A percentile compares a stretch with the other conserved stretches of the same genome.
phyloP scores from a whole-genome alignment of 495 filamentous ascomycete genomes.

The Barbatosphaeria neglecta region DNA sequence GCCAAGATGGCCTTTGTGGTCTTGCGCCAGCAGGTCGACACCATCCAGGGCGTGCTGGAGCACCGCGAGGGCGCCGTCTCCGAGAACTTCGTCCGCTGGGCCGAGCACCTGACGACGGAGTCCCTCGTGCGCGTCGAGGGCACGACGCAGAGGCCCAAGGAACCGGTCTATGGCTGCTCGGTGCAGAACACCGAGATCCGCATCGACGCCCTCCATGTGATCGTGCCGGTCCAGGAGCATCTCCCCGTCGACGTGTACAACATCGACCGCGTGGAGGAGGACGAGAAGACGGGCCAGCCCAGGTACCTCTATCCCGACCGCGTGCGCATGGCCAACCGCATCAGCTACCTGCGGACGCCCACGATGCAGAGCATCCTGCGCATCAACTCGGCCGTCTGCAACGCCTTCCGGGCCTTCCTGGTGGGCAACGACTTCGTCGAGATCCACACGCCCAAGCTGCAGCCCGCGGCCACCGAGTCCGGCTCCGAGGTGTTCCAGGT shows the following conservation, averaged over 20 bases:
- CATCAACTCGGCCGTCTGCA: slow-evolving; percentile 60
- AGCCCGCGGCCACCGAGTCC: slow-evolving; percentile 82
- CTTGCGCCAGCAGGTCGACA: slow-evolving; percentile 67
- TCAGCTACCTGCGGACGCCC: slow-evolving; percentile 75
- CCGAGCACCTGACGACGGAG: slow-evolving; percentile 65
- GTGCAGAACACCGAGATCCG: slow-evolving; percentile 68
- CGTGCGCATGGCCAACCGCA: slow-evolving; percentile 62
- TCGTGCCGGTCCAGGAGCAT: slow-evolving; percentile 46
- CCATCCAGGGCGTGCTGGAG: slow-evolving; percentile 69
- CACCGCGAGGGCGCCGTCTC: slow-evolving; percentile 43
- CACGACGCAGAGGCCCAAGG: slow-evolving; percentile 58
- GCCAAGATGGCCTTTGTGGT: slow-evolving; percentile 82
- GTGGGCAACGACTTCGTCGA: slow-evolving; percentile 71
- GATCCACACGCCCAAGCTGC: slow-evolving; percentile 88
- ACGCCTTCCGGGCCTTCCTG: slow-evolving; percentile 69
- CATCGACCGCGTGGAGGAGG: slow-evolving; percentile 28
- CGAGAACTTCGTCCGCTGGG: slow-evolving; percentile 86
- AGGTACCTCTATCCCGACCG: slow-evolving; percentile 27
- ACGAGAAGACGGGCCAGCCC: slow-evolving; percentile 27
- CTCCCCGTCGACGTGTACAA: slow-evolving; percentile 59
- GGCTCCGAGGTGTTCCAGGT: slow-evolving; percentile 90
- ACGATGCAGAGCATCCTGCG: slow-evolving; percentile 83
- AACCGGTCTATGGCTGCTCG: slow-evolving; percentile 66
- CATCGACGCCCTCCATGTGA: slow-evolving; percentile 65
- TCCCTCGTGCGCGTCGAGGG: slow-evolving; percentile 71